Conservation (phyloP, 306 rosid species). For the Inga leiocalycina region DNA sequence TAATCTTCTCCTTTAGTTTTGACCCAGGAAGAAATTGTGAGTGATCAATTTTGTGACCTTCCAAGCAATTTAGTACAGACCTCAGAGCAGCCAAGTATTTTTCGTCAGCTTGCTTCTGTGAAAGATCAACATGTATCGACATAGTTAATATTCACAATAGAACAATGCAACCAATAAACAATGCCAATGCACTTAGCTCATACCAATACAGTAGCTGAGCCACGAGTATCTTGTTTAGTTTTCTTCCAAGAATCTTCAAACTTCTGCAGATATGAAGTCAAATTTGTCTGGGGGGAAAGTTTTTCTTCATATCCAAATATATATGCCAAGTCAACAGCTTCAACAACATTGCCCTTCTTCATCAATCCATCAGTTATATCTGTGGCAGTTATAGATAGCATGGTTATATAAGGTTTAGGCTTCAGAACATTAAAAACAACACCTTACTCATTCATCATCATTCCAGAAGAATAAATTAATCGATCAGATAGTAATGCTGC, state of each 20-base stretch:
- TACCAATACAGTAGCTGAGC: constrained; percentile 45
- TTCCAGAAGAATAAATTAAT: constrained; percentile 2
- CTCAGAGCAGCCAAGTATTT: constrained; percentile 60
- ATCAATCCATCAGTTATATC: constrained; percentile 50
- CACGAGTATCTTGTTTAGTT: constrained; percentile 40
- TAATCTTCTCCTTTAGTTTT: constrained; percentile 52
- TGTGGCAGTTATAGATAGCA: constrained; percentile 33
- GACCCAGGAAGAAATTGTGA: constrained; percentile 53
- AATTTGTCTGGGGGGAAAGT: constrained; percentile 42
- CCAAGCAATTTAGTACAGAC: constrained; percentile 54
- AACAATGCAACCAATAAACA: constrained; percentile 27
- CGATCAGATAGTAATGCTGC: background rate
- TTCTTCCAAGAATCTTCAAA: constrained; percentile 60
- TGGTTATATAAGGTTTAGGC: constrained; percentile 4
- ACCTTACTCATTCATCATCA: constrained; percentile 10
- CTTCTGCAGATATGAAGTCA: constrained; percentile 52
- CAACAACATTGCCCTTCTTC: constrained; percentile 45
- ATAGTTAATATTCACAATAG: constrained; percentile 31
- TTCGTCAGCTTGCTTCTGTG: constrained; percentile 56
- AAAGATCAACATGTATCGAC: constrained; percentile 32
- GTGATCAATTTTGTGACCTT: constrained; percentile 51
- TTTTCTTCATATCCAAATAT: constrained; percentile 62
- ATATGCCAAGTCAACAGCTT: constrained; percentile 58
- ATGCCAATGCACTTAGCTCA: constrained; percentile 26
- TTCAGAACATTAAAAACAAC: constrained; percentile 25